Conservation (phyloP, 495 filamentous ascomycete species). For the Achaetomiella virescens region DNA sequence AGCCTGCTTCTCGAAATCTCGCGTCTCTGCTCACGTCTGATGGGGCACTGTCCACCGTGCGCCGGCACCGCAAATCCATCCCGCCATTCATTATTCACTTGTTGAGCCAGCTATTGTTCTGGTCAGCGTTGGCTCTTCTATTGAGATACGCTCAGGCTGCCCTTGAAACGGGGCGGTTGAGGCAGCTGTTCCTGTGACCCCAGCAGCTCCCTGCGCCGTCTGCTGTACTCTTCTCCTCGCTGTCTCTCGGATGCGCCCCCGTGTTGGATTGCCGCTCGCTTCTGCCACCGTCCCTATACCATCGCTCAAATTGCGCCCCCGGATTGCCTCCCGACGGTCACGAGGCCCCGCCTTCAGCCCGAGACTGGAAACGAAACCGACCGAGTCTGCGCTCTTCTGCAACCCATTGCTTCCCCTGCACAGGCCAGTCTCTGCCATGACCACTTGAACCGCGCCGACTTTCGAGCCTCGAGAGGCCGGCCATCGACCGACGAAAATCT, state of each 20-base stretch:
- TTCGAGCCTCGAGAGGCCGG: conserved; percentile 12
- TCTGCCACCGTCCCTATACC: not conserved
- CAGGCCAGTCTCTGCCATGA: conserved; percentile 8
- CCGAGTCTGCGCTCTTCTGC: not conserved
- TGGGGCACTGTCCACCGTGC: too few relatives aligned
- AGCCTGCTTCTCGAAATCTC: too few relatives aligned
- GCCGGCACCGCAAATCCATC: too few relatives aligned
- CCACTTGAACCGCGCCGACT: conserved; percentile 8
- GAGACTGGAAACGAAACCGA: not conserved
- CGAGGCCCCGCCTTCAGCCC: not conserved
- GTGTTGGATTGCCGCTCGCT: not conserved
- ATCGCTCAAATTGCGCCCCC: too few relatives aligned
- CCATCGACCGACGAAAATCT: not conserved
- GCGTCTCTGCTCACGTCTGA: too few relatives aligned
- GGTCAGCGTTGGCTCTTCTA: too few relatives aligned
- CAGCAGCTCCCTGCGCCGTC: not conserved
- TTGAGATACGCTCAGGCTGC: too few relatives aligned
- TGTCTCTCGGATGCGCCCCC: not conserved
- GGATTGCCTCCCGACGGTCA: too few relatives aligned
- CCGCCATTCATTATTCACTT: too few relatives aligned
- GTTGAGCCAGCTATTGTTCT: too few relatives aligned
- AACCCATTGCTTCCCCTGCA: not conserved
- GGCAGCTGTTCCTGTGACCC: too few relatives aligned
- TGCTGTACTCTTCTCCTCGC: not conserved
- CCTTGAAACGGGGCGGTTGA: too few relatives aligned